Evolutionary conservation across 257 asterid genomes (phyloP), one percentile per base, ranked within the genome.

Genomic region (Solanum megistacrolobum): DNA sequence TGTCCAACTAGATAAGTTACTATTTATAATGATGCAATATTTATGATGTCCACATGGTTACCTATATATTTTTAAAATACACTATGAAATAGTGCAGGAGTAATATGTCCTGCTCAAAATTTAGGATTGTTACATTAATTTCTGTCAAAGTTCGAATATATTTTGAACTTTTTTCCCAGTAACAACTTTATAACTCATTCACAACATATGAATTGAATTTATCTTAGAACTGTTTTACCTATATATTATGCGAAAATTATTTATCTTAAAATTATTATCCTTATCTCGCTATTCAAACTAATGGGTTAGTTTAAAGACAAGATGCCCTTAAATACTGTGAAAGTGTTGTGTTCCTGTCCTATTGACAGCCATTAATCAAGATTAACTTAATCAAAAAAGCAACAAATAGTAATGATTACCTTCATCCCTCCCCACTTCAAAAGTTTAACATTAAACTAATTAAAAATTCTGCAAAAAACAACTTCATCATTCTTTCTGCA

Each of bases 391-490:
- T 86, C 55, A 86, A 74, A 85, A 69, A 87, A 89, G 68, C 32
- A 38, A 68, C 86, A 83, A 79, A 87, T 86, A 89, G 91, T 87
- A 89, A 91, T 90, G 89, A 93, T 91, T 87, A 79, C 89, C 90
- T 92, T 90, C 93, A 89, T 89, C 88, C 90, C 83, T 79, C 83
- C 89, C 69, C 89, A 87, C 92, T 18, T 83, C 86, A 60, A 85
- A 83, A 39, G 46, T 18, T 18, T 14, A 10, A 25, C 13, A 79
- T 62, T 27, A 29, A 82, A 62, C 48, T n/a, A 90, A 71, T 71
- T 52, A 68, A 72, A 86, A 12, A 23, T 86, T 31, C 52, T 32
- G 68, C 16, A 8, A 66, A 66, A 41, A 78, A 82, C 78, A 74
- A 38, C 83, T 81, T 43, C 86, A 90, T 91, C 91, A 89, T 88